Percentiles rank a stretch among this genome's conserved stretches.
Evolutionary conservation across 148 eudicot genomes (phyloP).

Genomic region (Nyssa sinensis): DNA sequence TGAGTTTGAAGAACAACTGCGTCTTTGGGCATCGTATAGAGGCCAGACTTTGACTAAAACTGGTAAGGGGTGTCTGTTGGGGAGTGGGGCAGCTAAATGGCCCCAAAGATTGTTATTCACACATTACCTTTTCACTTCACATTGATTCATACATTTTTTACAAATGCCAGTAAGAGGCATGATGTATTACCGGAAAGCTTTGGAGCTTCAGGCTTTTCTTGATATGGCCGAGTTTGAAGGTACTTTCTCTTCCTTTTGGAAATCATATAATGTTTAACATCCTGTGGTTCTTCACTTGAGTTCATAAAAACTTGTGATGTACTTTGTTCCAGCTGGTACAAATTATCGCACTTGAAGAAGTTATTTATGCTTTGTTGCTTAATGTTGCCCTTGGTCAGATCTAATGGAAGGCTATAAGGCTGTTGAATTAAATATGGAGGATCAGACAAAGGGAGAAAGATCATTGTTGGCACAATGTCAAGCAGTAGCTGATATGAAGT

Average conservation of each 20-base stretch:
- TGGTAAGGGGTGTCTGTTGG: constrained; percentile 39
- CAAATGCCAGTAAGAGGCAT: constrained; percentile 85
- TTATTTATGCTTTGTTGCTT: background rate
- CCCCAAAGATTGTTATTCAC: background rate
- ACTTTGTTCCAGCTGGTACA: too few relatives aligned
- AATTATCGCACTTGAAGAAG: background rate
- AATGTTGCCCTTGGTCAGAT: constrained; percentile 36
- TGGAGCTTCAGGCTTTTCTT: constrained; percentile 97
- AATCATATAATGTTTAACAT: background rate
- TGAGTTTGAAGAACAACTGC: constrained; percentile 70
- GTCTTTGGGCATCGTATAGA: constrained; percentile 97
- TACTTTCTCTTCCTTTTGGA: constrained; percentile 18
- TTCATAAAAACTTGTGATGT: background rate
- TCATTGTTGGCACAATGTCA: constrained; percentile 85
- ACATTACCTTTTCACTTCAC: background rate
- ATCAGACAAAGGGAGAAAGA: constrained; percentile 69
- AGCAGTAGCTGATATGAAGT: constrained; percentile 99
- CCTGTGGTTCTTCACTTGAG: background rate
- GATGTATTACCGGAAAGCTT: constrained; percentile 98
- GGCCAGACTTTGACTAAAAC: constrained; percentile 95
- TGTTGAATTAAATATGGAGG: constrained; percentile 73
- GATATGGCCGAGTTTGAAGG: constrained; percentile 97
- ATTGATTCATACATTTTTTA: constrained; percentile 18
- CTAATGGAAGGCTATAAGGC: constrained; percentile 97
- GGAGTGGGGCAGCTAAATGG: too few relatives aligned